Percentiles rank a stretch among this genome's conserved stretches.
Conservation (phyloP, 2,329 filamentous ascomycete species). For the Penicillium freii region DNA sequence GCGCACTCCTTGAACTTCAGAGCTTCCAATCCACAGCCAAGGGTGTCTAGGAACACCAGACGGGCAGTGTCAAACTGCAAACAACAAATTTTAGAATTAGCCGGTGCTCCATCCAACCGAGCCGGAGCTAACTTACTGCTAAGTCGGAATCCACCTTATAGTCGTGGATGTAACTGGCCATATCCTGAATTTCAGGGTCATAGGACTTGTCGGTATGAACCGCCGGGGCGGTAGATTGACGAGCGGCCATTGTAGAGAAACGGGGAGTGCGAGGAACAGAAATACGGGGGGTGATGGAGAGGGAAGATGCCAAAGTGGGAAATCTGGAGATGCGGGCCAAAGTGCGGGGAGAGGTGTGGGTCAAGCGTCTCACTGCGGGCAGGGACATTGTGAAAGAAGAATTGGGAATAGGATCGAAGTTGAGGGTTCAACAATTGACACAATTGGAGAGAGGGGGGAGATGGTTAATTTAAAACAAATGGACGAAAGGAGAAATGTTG, state of each 20-base stretch:
- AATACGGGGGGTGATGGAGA: conserved; percentile 20
- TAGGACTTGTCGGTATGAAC: conserved; percentile 56
- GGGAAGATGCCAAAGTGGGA: conserved; percentile 26
- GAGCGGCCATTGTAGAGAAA: conserved; percentile 46
- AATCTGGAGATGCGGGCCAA: conserved; percentile 47
- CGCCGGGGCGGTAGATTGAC: conserved; percentile 40
- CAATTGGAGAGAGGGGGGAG: not conserved
- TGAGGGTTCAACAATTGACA: not conserved
- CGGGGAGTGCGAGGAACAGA: conserved; percentile 25
- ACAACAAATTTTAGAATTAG: conserved; percentile 4
- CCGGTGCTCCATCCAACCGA: not conserved
- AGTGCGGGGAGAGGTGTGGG: conserved; percentile 42
- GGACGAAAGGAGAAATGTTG: conserved; percentile 9
- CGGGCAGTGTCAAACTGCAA: conserved; percentile 80
- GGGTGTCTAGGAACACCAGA: conserved; percentile 93
- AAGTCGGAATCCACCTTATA: conserved; percentile 87
- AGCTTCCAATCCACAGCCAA: conserved; percentile 94
- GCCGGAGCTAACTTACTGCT: conserved; percentile 62
- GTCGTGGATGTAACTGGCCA: conserved; percentile 91
- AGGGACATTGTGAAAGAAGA: conserved; percentile 41
- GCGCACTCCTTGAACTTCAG: conserved; percentile 94
- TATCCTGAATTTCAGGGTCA: conserved; percentile 91
- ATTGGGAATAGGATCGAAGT: conserved; percentile 27
- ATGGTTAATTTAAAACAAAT: conserved; percentile 16
- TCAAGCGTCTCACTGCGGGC: conserved; percentile 44